Base-by-base conservation (phyloP, 208 protist species). In the Leishmania major region DNA sequence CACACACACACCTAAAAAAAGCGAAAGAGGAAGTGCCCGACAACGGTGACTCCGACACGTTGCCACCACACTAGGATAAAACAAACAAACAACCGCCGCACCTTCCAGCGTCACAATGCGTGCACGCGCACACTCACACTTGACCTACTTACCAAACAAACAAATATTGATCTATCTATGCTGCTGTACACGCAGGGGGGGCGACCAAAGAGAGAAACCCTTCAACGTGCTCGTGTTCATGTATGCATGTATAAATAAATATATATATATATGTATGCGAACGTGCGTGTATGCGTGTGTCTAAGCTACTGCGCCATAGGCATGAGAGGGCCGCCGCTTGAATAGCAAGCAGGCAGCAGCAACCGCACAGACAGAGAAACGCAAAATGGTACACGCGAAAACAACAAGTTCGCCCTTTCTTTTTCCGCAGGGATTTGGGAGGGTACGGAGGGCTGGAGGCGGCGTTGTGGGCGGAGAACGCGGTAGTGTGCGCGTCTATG, bases 401-500 rank as follows among this genome's bases (percentile, higher is more conserved):
- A 40, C 37, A 31, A 22, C 2, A 17, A 55, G 10, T 31, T 47
- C 45, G 19, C 45, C 31, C 19, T 11, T 22, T 35, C 28, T 17
- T 55, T 74, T 53, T 22, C 25, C 13, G 45, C 19, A 74, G 8
- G 70, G 43, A 31, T n/a, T 37, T 45, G 67, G 67, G 31, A 40
- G 31, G 15, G 31, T 31, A 69, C 59, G 59, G 59, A 35, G 59
- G 28, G 11, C 59, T 31, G 62, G 31, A 40, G 62, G 31, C 5
- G 62, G n/a, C 0, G 4, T 15, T 64, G 62, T 40, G 31, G 62
- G 62, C 13, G 3, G 15, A 19, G 62, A 40, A 11, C 28, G 10
- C 62, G 15, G 62, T 69, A 22, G 62, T 31, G 69, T 73, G 69
- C 51, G 69, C 43, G 17, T 73, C 40, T 73, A 73, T 73, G 43